Evolutionary conservation across 1,284 basidiomycete genomes (phyloP), one percentile per base, ranked within the genome.

Genomic region (Anthracocystis setariae): DNA sequence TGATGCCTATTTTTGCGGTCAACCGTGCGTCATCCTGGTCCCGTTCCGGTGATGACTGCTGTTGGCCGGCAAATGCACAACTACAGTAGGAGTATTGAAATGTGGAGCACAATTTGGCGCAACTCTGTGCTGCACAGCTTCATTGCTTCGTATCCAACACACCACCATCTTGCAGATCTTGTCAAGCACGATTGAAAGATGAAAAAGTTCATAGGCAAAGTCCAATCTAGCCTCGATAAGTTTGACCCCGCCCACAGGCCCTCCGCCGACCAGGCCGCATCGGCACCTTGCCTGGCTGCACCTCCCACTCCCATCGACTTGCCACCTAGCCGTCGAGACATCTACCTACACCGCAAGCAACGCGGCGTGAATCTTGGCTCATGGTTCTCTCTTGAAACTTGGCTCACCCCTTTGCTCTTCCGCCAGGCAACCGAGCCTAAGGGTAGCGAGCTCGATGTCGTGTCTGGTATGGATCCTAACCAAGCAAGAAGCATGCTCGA

Each of bases 351-450:
- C 83, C 86, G 92, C 44, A 89, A 89, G 80, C 92, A 93, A 80
- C 86, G 89, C 40, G 92, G 92, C 20, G 88, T 93, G 35, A 94
- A 93, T 81, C 87, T 94, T 12, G 92, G 92, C 87, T 81, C 84
- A 27, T 77, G 76, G 69, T 82, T 81, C 67, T 66, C 79, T 20
- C 76, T 82, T 45, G 81, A 82, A 52, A 48, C 57, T 5, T 82
- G 81, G 81, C 68, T 86, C 78, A 85, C 78, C 1, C 73, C 74
- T 5, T 74, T 67, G 23, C 57, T 80, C 44, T 78, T 79, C 51
- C 57, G 73, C 39, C 48, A 68, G n/a, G 76, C 68, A 18, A 63
- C 62, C 8, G 69, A 72, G 1, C 73, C 78, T 42, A 60, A 75
- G 55, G 71, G 43, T 7, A 73, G 74, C 44, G 79, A 82, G 62